Evolutionary conservation across 192 early-diverging fungal species (phyloP).

Genomic region (Coemansia sp.): DNA sequence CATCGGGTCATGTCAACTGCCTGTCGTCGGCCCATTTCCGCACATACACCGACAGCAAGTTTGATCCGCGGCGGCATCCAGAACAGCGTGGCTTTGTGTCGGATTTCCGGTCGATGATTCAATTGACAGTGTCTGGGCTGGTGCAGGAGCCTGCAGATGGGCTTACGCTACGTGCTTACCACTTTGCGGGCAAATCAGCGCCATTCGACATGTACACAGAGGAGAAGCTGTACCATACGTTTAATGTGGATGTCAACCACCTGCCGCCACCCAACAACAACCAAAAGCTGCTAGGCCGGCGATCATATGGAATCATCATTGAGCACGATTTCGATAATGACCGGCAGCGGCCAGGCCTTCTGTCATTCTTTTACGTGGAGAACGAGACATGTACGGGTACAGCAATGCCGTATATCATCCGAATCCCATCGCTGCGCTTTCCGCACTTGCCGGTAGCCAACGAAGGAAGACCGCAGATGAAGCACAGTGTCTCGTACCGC

Average conservation of each 20-base stretch:
- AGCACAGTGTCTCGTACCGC: constrained; percentile 27
- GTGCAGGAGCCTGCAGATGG: constrained; percentile 72
- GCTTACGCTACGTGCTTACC: constrained; percentile 56
- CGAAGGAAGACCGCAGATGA: constrained; percentile 1
- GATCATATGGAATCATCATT: constrained; percentile 56
- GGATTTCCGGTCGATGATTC: constrained; percentile 76
- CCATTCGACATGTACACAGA: constrained; percentile 61
- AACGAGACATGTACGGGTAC: constrained; percentile 48
- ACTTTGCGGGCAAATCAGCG: constrained; percentile 57
- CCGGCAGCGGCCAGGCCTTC: constrained; percentile 36
- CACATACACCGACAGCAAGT: constrained; percentile 41
- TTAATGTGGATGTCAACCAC: constrained; percentile 61
- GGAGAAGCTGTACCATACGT: constrained; percentile 72
- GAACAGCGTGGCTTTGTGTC: constrained; percentile 53
- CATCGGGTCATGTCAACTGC: constrained; percentile 78
- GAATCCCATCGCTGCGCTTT: constrained; percentile 46
- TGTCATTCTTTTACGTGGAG: constrained; percentile 52
- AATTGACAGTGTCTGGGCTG: constrained; percentile 74
- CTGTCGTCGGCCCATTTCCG: constrained; percentile 63
- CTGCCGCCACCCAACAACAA: constrained; percentile 45
- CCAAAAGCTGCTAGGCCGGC: constrained; percentile 59
- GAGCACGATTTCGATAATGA: constrained; percentile 51
- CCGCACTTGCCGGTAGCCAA: constrained; percentile 23
- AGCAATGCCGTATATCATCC: constrained; percentile 44
- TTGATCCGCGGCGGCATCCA: constrained; percentile 39